phyloP scores from a whole-genome alignment of 345 rosid genomes.

The Salix brachista region DNA sequence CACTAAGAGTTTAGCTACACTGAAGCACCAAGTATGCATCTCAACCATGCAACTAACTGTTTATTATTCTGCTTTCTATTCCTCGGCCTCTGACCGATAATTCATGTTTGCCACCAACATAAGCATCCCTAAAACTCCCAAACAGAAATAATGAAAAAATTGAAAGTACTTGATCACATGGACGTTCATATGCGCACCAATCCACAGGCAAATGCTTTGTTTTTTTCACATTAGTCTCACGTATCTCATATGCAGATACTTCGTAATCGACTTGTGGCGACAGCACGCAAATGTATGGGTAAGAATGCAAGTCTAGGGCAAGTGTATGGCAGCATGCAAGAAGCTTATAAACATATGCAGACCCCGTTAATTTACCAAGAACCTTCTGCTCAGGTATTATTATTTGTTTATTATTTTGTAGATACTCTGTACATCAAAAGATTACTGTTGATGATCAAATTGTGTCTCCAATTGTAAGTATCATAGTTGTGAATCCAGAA shows the following conservation, averaged over 20 bases:
- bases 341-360: slow-evolving; percentile 25
- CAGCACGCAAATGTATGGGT: slow-evolving; percentile 19
- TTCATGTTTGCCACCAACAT: neutral
- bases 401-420: neutral
- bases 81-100: neutral
- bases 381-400: slow-evolving; percentile 36
- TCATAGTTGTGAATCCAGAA: neutral
- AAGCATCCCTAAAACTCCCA: neutral
- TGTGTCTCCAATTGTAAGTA: neutral
- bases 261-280: slow-evolving; percentile 20
- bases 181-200: neutral
- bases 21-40: slow-evolving; percentile 25
- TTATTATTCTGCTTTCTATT: neutral
- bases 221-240: neutral
- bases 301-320: slow-evolving; percentile 18
- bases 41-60: neutral
- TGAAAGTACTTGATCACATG: neutral
- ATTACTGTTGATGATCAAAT: neutral
- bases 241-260: slow-evolving; percentile 13
- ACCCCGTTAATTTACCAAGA: slow-evolving; percentile 17
- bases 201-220: neutral
- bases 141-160: neutral
- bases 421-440: slow-evolving; percentile 2
- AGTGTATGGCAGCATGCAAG: slow-evolving; percentile 32
- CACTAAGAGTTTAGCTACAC: slow-evolving; percentile 26